Evolutionary conservation across 352 stramenopile species (phyloP), one percentile per base, ranked within the genome.

Genomic region (Pythium folliculosum): DNA sequence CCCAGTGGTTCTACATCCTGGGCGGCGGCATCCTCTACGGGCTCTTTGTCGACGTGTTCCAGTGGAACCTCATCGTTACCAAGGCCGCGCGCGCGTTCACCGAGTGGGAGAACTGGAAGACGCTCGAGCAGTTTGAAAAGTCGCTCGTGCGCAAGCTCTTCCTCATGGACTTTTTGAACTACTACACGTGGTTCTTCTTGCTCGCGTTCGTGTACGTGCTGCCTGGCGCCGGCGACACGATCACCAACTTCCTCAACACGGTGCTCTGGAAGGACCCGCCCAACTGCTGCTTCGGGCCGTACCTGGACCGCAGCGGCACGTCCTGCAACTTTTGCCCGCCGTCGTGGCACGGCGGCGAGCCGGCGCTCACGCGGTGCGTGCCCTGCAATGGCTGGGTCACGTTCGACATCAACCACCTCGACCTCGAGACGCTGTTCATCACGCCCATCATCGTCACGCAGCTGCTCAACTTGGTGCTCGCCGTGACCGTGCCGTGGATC

Each of bases 171-270:
- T 94, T 94, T 54, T 80, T 94, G 67, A 94, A 94, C 75, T 92
- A 92, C 75, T 94, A 92, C 73, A 94, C 84, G 67, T 94, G 86
- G 86, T 94, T 94, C 69, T 92, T 94, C 62, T 65, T 92, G 35
- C 71, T 94, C 23, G 86, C 86, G n/a, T 94, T 94, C 65, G 81
- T 94, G 44, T 94, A 94, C 49, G 86, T 94, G 56, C 80, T 94
- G 63, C 86, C 86, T 1, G 86, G 86, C 19, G 79, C 77, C n/a
- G 86, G 86, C 22, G 82, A 94, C 75, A 84, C 80, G 14, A 91
- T 94, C 65, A 94, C 84, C 47, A 92, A 90, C 49, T 82, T 89
- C 25, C 72, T 94, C 38, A 94, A 94, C 65, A 66, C 84, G 13
- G 27, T 90, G 10, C 62, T 94, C 16, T 94, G 84, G 81, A 84